A percentile compares a stretch with the other conserved stretches of the same genome.
phyloP scores from a whole-genome alignment of 108 stramenopile genomes.

The Poteriospumella lacustris region DNA sequence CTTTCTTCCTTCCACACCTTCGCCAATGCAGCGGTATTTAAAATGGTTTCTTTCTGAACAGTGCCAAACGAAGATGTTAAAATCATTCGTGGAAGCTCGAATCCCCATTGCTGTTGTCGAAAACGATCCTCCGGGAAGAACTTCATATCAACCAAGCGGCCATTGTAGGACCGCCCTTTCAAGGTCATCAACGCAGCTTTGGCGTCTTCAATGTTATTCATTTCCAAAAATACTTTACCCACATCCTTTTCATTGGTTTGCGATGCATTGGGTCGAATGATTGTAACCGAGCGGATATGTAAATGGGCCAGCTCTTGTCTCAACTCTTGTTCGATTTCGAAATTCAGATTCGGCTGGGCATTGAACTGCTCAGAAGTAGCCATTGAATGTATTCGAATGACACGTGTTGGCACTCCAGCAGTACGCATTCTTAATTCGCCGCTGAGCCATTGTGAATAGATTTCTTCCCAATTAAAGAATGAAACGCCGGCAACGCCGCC shows the following conservation, averaged over 20 bases:
- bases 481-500: background rate
- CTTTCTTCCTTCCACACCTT: too few relatives aligned
- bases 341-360: background rate
- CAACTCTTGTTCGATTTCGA: background rate
- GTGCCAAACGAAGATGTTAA: background rate
- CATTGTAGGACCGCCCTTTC: slow-evolving; percentile 4
- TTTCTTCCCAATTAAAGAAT: background rate
- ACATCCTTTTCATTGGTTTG: background rate
- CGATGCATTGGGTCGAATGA: background rate
- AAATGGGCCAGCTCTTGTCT: background rate
- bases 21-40: background rate
- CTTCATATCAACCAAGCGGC: slow-evolving; percentile 10
- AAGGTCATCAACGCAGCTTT: background rate
- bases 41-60: background rate
- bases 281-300: background rate
- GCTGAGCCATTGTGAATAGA: background rate
- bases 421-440: background rate
- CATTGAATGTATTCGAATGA: background rate
- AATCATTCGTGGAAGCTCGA: background rate
- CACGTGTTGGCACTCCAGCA: background rate
- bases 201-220: background rate
- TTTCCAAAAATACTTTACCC: background rate
- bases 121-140: slow-evolving; percentile 6
- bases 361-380: background rate
- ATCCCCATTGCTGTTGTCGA: background rate